These are phyloP conservation scores for Ophiostoma sp. DNA, from an alignment of 2,329 filamentous ascomycete species.

Conservation along the genomic window DNA sequence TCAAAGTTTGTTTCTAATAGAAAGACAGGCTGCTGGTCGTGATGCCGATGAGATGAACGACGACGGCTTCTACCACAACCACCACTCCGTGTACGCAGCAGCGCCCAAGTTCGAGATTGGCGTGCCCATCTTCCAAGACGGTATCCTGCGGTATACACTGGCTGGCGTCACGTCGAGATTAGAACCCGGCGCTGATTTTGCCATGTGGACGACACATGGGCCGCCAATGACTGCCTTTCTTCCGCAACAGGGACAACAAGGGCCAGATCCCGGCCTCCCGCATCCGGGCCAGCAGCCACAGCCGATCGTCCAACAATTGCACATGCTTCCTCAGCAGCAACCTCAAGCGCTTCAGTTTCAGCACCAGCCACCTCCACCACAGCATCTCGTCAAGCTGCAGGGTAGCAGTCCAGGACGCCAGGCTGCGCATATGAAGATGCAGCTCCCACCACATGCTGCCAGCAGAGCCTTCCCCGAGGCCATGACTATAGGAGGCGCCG, in stretches of 20 bases:
- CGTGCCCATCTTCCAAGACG: constrained; percentile 39
- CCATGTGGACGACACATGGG: constrained; percentile 41
- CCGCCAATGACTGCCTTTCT: constrained; percentile 33
- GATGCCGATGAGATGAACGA: constrained; percentile 40
- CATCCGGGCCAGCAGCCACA: neutral
- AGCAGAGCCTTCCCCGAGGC: constrained; percentile 8
- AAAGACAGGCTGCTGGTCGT: constrained; percentile 51
- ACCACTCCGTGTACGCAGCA: neutral
- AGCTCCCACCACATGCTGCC: constrained; percentile 14
- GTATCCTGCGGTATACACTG: constrained; percentile 49
- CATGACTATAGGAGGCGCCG: neutral
- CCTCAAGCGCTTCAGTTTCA: neutral
- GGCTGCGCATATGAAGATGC: constrained; percentile 14
- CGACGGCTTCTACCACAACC: neutral
- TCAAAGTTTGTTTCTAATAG: too few species aligned
- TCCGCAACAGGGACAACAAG: neutral
- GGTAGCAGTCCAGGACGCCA: neutral
- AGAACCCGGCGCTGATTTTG: constrained; percentile 36
- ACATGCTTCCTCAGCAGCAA: neutral
- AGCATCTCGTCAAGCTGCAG: constrained; percentile 9
- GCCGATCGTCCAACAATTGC: neutral
- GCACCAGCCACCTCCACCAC: neutral
- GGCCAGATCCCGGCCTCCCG: neutral
- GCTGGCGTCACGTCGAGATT: constrained; percentile 47
- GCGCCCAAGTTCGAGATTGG: constrained; percentile 25